Evolutionary conservation across 257 asterid species (phyloP).

Genomic region (Coffea canephora): DNA sequence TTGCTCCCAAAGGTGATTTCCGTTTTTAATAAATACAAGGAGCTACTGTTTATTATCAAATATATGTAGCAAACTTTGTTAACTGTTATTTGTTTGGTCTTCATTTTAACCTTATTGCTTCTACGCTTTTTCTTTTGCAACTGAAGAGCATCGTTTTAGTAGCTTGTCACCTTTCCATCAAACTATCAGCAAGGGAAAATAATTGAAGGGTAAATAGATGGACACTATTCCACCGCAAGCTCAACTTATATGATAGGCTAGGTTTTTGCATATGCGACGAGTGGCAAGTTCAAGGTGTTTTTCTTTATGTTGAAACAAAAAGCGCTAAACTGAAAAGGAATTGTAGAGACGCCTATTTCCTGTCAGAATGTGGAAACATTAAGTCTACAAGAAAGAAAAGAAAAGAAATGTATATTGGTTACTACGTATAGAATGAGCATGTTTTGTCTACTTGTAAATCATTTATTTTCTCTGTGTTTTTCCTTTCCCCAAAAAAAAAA

Average conservation of each 20-base stretch:
- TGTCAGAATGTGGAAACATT: neutral
- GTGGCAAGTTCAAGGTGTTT: neutral
- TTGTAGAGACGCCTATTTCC: neutral
- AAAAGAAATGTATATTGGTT: neutral
- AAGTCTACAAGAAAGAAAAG: neutral
- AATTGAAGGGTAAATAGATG: neutral
- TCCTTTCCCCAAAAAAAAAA: too few relatives aligned
- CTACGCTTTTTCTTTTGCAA: neutral
- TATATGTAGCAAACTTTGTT: neutral
- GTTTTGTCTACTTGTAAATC: neutral
- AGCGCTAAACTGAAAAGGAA: neutral
- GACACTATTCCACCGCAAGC: neutral
- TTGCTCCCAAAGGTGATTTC: constrained; percentile 52
- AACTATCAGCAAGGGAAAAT: neutral
- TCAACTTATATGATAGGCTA: neutral
- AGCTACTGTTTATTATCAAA: neutral
- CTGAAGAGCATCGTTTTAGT: neutral
- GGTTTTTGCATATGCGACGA: neutral
- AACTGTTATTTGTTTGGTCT: too few relatives aligned
- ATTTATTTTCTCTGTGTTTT: too few relatives aligned
- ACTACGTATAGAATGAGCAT: neutral
- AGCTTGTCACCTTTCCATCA: neutral
- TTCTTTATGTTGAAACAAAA: neutral
- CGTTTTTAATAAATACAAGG: neutral
- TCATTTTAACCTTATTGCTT: neutral